Base-by-base conservation (phyloP, 768 basidiomycete species). In the Leccinum subgranulosum region DNA sequence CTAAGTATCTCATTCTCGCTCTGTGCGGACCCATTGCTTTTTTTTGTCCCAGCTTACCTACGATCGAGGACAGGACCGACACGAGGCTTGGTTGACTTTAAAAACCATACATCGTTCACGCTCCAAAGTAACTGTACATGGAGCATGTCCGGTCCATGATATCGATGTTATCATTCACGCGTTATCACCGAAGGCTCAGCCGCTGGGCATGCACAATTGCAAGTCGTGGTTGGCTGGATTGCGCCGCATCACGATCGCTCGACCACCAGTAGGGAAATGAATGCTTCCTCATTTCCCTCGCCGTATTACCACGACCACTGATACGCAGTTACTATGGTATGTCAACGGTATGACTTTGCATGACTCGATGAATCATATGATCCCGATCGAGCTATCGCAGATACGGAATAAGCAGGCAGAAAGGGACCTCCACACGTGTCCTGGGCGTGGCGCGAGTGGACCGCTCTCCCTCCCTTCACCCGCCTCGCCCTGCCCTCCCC, bases 241-340 rank as follows among this genome's bases (percentile, higher is more conserved):
- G 55, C 62, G 62, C 60, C 14, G 34, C 33, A 49, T 36, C 39
- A 28, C 49, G 45, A 60, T 64, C 52, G 27, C 36, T 62, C 43
- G 34, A 43, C 21, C n/a, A 31, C 25, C 14, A 51, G 57, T 23
- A 62, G 53, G 63, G 49, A 29, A 21, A 19, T 19, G n/a, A 43
- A 56, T 21, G 53, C 64, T 65, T 65, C 64, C 43, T 25, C 61
- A 55, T 66, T 63, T 55, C 66, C 53, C 54, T 54, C 49, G n/a
- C 39, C 19, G 19, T 11, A 64, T 61, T 19, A 51, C 31, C 43
- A 28, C 34, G 25, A 21, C 41, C 39, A 57, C 36, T 33, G 31
- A 21, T 62, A 50, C 41, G 27, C 8, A 43, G 45, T 15, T 4
- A 43, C 58, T 11, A 41, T 51, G 46, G 56, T 33, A 54, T 62